Base-by-base conservation (phyloP, 192 early-diverging fungal species). In the Linnemannia hyalina region DNA sequence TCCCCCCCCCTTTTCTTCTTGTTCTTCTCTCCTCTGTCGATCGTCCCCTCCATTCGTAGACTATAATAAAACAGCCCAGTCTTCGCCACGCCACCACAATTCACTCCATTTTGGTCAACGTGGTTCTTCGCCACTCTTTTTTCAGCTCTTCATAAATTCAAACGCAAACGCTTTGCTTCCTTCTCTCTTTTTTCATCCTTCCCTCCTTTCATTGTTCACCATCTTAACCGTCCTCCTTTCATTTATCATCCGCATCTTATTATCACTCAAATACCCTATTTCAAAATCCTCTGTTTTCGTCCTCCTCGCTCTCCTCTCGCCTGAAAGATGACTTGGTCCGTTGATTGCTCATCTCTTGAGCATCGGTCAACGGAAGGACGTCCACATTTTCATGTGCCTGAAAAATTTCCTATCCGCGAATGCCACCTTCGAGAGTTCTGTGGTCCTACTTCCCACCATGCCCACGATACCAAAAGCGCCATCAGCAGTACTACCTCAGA, bases 351-450 rank as follows among this genome's bases (percentile, higher is more conserved):
- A 13, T 41, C 18, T 47, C 38, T 44, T 38, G 18, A 80, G 70
- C n/a, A 60, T 35, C 68, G 32, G 23, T 16, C 68, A 42, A n/a
- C 57, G 22, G 52, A 23, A 23, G 52, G 20, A 52, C 47, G 38
- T 35, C 23, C 20, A 0, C 70, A 9, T 22, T 44, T 41, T 23
- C 70, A 60, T 35, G 20, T 40, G 38, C 68, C 77, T 70, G 73
- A 78, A 54, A 78, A 79, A 42, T 32, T 54, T 22, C 10, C 40
- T 41, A 42, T 79, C 49, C 26, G 40, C 10, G 68, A 75, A 23
- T 68, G 73, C 10, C 82, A 83, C 40, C 77, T 83, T 78, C 76
- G 38, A 49, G 82, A 83, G 68, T 78, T 83, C 35, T 83, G 73
- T 42, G 20, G 57, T 46, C 36, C 70, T 68, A 36, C 38, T 29